phyloP scores from a whole-genome alignment of 352 stramenopile genomes.

The Phytophthora sansomeana region DNA sequence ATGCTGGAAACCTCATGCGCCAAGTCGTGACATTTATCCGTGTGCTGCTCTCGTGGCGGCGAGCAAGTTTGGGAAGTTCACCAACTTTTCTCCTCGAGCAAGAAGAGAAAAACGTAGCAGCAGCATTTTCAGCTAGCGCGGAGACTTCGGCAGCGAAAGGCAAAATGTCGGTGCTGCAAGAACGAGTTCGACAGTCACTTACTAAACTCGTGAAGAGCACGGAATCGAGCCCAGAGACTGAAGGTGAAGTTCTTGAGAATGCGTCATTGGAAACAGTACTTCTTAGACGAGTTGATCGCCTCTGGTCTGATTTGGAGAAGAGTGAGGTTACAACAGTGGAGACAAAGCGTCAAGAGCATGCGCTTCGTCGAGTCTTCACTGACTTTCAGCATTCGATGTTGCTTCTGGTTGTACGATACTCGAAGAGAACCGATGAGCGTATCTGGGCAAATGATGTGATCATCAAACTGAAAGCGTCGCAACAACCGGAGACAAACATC shows the following conservation, averaged over 20 bases:
- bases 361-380: constrained; percentile 27
- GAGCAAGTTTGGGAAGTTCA: constrained; percentile 23
- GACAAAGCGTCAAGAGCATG: constrained; percentile 26
- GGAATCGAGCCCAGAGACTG: constrained; percentile 9
- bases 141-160: background rate
- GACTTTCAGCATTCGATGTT: constrained; percentile 45
- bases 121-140: constrained; percentile 13
- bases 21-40: constrained; percentile 51
- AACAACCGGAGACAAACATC: constrained; percentile 10
- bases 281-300: constrained; percentile 21
- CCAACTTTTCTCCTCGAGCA: constrained; percentile 25
- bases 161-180: constrained; percentile 19
- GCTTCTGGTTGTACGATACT: constrained; percentile 29
- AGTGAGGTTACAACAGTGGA: constrained; percentile 34
- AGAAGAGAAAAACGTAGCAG: constrained; percentile 31
- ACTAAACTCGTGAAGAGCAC: constrained; percentile 19
- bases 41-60: constrained; percentile 49
- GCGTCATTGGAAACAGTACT: constrained; percentile 33
- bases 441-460: constrained; percentile 36
- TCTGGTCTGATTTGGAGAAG: constrained; percentile 43
- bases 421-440: constrained; percentile 40
- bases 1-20: constrained; percentile 29
- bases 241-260: constrained; percentile 10
- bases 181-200: constrained; percentile 33
- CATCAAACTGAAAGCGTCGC: background rate